Base-by-base conservation (phyloP, 164 flowering plant genomes). In the Echeveria elegans region DNA sequence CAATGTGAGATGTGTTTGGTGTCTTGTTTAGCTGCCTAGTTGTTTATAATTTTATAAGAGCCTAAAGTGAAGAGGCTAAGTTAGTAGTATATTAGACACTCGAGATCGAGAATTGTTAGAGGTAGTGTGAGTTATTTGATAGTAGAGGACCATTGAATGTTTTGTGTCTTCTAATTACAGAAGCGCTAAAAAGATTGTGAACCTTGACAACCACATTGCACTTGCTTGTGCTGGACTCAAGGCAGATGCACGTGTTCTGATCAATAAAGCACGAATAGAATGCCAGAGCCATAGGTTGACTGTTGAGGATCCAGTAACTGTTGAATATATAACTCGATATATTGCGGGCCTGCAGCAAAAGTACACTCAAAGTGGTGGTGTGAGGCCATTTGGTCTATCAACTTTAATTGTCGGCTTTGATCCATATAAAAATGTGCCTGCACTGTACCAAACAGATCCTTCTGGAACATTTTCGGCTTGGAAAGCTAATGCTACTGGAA, bases 281-380 rank as follows among this genome's bases (percentile, higher is more conserved):
- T 91, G 99, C 68, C 99, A 94, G 73, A 94, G 99, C 72, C 96
- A 94, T 72, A 87, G 83, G 77, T 96, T 94, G 53, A 91, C 97
- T 0, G 88, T 89, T 69, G 99, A 94, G 86, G 99, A 94, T 74
- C 96, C 96, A 30, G 96, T 85, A 0, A 91, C 99, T 66, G 99
- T 94, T 65, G 99, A 94, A 75, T 90, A 93, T 72, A 93, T 93
- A 6, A 88, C 98, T 19, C 96, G 97, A 48, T 93, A 88, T 74
- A 90, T 93, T 70, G 98, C 98, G 64, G 97, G 98, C 30, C 92
- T 93, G 74, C 97, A 93, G 74, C 98, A 90, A 72, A 93, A 93
- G 82, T 93, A 93, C 68, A 93, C 98, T 5, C 98, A 93, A 68
- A 93, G 98, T 82, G 97, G 98, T 76, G 98, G 98, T 76, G 98